These are phyloP conservation scores for Chondrus crispus DNA, from an alignment of 23 red algal species.

Conservation along the genomic window DNA sequence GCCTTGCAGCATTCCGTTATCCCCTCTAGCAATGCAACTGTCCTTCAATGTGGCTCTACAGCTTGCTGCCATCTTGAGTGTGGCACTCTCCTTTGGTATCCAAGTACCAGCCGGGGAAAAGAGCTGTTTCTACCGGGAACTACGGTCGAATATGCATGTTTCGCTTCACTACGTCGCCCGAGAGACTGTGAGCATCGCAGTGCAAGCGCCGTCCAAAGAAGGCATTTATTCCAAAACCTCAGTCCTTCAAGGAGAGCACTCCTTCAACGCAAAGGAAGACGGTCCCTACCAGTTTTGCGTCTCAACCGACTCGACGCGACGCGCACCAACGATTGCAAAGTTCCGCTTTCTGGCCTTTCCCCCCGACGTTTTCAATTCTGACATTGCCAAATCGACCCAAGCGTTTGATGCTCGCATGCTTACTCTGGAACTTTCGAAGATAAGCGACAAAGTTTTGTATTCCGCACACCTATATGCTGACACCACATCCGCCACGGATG, in stretches of 20 bases:
- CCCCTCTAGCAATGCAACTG: neutral
- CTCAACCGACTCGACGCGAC: constrained; percentile 20
- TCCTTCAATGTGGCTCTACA: too few relatives aligned
- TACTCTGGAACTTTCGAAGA: neutral
- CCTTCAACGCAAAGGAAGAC: constrained; percentile 10
- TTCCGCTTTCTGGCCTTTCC: constrained; percentile 36
- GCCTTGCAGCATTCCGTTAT: too few relatives aligned
- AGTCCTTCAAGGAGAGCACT: constrained; percentile 6
- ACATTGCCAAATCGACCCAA: constrained; percentile 18
- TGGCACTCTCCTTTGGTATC: constrained; percentile 9
- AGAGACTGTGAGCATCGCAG: constrained; percentile 36
- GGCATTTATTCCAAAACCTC: constrained; percentile 3
- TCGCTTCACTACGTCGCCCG: constrained; percentile 37
- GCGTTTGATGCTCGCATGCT: neutral
- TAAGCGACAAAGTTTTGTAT: constrained; percentile 22
- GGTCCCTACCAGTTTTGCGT: constrained; percentile 41
- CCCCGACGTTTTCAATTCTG: constrained; percentile 3
- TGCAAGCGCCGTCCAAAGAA: neutral
- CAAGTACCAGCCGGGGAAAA: constrained; percentile 37
- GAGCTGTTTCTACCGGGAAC: constrained; percentile 43
- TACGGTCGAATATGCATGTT: constrained; percentile 25
- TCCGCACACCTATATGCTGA: constrained; percentile 41
- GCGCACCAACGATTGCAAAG: constrained; percentile 36
- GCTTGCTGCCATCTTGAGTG: neutral
- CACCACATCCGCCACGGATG: constrained; percentile 40